phyloP scores from a whole-genome alignment of 768 basidiomycete genomes.

The Psilocybe subaeruginosa region DNA sequence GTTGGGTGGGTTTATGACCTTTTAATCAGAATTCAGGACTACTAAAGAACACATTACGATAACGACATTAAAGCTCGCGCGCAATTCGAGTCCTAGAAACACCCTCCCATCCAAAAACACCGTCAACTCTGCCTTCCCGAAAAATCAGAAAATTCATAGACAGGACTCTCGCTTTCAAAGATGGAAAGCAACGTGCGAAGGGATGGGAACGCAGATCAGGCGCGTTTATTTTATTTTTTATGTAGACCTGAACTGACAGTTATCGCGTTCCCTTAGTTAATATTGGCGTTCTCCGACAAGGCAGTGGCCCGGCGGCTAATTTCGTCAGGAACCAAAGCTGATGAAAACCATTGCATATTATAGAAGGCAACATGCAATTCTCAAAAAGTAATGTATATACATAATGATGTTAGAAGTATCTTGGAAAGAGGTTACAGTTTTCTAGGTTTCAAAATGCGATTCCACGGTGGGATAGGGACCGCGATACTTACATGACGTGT shows the following conservation, averaged over 20 bases:
- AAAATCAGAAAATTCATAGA: constrained; percentile 56
- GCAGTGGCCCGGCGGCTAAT: constrained; percentile 50
- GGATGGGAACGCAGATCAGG: constrained; percentile 67
- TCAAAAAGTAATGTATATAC: not conserved
- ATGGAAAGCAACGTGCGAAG: constrained; percentile 36
- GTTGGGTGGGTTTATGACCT: constrained; percentile 47
- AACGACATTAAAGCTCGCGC: constrained; percentile 43
- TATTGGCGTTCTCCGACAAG: constrained; percentile 55
- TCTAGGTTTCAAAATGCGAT: no score
- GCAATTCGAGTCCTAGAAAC: constrained; percentile 52
- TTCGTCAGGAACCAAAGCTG: constrained; percentile 39
- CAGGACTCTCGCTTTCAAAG: constrained; percentile 51
- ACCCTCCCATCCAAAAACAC: constrained; percentile 29
- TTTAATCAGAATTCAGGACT: not conserved
- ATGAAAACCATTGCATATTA: not conserved
- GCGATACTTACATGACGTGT: no score
- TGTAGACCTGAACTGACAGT: not conserved
- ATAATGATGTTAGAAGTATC: not conserved
- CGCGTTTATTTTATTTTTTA: constrained; percentile 27
- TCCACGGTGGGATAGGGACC: no score
- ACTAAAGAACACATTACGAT: not conserved
- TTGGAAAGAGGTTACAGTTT: no score
- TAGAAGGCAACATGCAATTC: not conserved
- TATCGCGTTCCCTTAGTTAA: constrained; percentile 40
- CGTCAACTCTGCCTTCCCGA: constrained; percentile 49